Evolutionary conservation across 106 monocot genomes (phyloP).

Genomic region (Posidonia australis): DNA sequence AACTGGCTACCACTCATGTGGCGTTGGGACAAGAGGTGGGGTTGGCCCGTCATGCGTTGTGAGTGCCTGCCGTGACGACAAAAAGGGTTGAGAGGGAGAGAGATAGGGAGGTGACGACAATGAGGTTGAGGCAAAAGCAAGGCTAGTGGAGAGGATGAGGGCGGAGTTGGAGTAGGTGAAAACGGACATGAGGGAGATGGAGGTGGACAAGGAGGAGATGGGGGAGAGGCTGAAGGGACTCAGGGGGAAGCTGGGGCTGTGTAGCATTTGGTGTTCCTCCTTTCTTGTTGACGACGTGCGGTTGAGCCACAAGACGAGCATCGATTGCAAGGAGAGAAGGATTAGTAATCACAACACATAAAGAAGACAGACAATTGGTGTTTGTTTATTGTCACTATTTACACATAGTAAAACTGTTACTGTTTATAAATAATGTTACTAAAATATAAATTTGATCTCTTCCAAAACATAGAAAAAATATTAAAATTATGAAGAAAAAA

Average conservation of each 20-base stretch:
- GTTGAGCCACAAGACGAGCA: too few relatives aligned
- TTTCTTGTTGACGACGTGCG: too few relatives aligned
- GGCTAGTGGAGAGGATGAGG: slow-evolving; percentile 35
- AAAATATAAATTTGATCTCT: too few relatives aligned
- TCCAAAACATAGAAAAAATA: too few relatives aligned
- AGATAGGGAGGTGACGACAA: slow-evolving; percentile 29
- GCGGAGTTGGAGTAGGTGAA: slow-evolving; percentile 45
- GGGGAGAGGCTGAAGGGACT: slow-evolving; percentile 35
- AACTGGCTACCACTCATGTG: slow-evolving; percentile 84
- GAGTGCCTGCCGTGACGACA: slow-evolving; percentile 13
- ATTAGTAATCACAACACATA: too few relatives aligned
- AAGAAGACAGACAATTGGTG: too few relatives aligned
- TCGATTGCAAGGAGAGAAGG: too few relatives aligned
- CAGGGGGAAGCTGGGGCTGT: slow-evolving; percentile 31
- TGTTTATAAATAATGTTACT: too few relatives aligned
- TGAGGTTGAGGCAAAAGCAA: slow-evolving; percentile 53
- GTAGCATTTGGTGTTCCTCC: too few relatives aligned
- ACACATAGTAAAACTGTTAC: too few relatives aligned
- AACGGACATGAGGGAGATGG: slow-evolving; percentile 49
- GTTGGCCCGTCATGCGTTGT: slow-evolving; percentile 50
- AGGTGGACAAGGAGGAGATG: slow-evolving; percentile 37
- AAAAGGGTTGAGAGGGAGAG: slow-evolving; percentile 24
- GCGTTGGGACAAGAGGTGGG: slow-evolving; percentile 75
- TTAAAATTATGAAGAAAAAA: too few relatives aligned
- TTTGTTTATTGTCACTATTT: too few relatives aligned